Percentiles rank a stretch among this genome's conserved stretches.
Conservation (phyloP, 2,329 filamentous ascomycete genomes). For the Diplocarpon rosae region DNA sequence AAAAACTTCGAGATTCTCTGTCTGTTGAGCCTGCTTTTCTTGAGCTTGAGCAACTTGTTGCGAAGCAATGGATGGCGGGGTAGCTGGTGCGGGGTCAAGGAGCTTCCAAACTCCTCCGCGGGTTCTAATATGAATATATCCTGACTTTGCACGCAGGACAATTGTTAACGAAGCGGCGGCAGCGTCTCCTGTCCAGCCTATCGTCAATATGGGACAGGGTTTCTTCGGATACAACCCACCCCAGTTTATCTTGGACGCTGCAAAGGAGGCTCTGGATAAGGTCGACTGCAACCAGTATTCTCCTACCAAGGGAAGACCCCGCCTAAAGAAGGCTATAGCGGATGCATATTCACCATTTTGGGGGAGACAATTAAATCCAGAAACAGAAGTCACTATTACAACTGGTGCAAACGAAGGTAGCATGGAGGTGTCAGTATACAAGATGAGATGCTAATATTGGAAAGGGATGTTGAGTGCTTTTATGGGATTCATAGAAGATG, state of each 20-base stretch:
- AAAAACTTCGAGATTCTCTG: not conserved
- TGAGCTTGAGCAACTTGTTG: not conserved
- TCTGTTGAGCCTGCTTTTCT: not conserved
- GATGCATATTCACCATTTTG: conserved; percentile 87
- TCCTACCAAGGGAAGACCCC: conserved; percentile 83
- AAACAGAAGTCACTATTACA: conserved; percentile 89
- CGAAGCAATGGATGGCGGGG: conserved; percentile 1
- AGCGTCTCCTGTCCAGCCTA: conserved; percentile 50
- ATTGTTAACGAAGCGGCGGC: conserved; percentile 57
- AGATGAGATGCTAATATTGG: conserved; percentile 6
- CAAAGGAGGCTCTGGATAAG: conserved; percentile 75
- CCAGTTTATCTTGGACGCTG: conserved; percentile 79
- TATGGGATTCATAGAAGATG: conserved; percentile 91
- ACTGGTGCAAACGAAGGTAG: conserved; percentile 74
- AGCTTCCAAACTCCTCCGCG: not conserved
- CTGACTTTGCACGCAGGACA: conserved; percentile 39
- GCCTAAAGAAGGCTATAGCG: conserved; percentile 85
- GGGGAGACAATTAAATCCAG: conserved; percentile 69
- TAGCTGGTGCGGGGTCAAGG: conserved; percentile 1
- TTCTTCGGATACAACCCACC: conserved; percentile 95
- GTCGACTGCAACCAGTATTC: conserved; percentile 99
- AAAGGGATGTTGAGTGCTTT: conserved; percentile 87
- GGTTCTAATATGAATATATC: conserved; percentile 36
- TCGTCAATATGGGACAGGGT: conserved; percentile 54
- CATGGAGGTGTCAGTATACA: conserved; percentile 1